phyloP scores from a whole-genome alignment of 371 early-diverging fungal genomes.

The Chytridium lagenaria region DNA sequence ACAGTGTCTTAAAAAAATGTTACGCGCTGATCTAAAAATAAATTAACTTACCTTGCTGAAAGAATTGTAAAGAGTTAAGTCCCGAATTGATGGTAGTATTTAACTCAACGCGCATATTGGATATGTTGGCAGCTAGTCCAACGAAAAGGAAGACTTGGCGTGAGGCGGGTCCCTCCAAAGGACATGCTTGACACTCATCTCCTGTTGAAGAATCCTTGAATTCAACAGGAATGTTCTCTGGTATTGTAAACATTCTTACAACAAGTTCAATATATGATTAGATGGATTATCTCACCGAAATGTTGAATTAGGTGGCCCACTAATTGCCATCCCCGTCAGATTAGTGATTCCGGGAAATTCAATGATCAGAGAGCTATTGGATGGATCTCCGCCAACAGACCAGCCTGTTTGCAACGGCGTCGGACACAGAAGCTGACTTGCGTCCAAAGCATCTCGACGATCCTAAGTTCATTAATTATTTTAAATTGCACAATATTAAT shows the following conservation, averaged over 20 bases:
- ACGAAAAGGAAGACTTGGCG: background rate
- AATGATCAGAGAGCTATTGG: background rate
- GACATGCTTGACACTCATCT: background rate
- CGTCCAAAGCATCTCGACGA: background rate
- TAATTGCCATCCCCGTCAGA: background rate
- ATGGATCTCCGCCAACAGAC: background rate
- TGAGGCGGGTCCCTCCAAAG: background rate
- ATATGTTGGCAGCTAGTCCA: too few relatives aligned
- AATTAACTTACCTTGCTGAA: background rate
- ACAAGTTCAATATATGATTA: too few relatives aligned
- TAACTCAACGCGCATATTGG: too few relatives aligned
- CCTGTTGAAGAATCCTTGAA: background rate
- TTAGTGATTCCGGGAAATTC: background rate
- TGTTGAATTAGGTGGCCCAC: background rate
- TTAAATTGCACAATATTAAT: background rate
- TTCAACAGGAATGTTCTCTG: background rate
- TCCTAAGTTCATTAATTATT: background rate
- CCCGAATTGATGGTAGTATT: too few relatives aligned
- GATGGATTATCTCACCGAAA: too few relatives aligned
- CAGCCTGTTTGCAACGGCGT: background rate
- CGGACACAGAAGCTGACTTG: background rate
- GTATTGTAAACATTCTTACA: background rate
- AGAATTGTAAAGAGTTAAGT: background rate
- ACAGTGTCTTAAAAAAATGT: conserved; percentile 1
- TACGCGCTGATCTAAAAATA: background rate